phyloP scores from a whole-genome alignment of 257 asterid species.

The Coffea canephora region DNA sequence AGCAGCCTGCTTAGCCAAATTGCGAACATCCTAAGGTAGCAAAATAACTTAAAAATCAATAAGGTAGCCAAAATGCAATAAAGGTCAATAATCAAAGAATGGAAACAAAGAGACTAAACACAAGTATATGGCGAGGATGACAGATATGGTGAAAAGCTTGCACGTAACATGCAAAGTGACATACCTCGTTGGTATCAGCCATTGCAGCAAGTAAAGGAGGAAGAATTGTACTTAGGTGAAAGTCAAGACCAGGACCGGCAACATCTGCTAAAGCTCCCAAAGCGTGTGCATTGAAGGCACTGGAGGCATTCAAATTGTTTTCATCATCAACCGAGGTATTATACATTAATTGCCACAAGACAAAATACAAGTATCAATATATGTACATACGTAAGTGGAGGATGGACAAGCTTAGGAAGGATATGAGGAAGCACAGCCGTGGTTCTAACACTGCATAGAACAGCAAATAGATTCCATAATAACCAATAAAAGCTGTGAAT shows the following conservation, averaged over 20 bases:
- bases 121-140: neutral
- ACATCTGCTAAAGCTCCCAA: slow-evolving; percentile 98
- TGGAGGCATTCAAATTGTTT: slow-evolving; percentile 33
- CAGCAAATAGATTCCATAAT: slow-evolving; percentile 15
- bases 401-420: slow-evolving; percentile 96
- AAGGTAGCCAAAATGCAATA: neutral
- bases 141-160: neutral
- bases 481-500: neutral
- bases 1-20: slow-evolving; percentile 80
- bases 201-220: slow-evolving; percentile 87
- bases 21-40: slow-evolving; percentile 48
- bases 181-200: slow-evolving; percentile 72
- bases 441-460: slow-evolving; percentile 79
- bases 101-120: neutral
- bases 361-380: slow-evolving; percentile 14
- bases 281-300: slow-evolving; percentile 98
- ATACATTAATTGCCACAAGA: slow-evolving; percentile 9
- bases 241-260: slow-evolving; percentile 96
- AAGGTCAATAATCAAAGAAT: neutral
- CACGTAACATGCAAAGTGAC: neutral
- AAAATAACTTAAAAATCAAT: neutral
- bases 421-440: slow-evolving; percentile 97
- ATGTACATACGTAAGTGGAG: slow-evolving; percentile 78
- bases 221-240: slow-evolving; percentile 81
- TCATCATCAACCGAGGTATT: slow-evolving; percentile 12